These are phyloP conservation scores for Quercus agrifolia DNA, from an alignment of 306 rosid species.

Conservation along the genomic window DNA sequence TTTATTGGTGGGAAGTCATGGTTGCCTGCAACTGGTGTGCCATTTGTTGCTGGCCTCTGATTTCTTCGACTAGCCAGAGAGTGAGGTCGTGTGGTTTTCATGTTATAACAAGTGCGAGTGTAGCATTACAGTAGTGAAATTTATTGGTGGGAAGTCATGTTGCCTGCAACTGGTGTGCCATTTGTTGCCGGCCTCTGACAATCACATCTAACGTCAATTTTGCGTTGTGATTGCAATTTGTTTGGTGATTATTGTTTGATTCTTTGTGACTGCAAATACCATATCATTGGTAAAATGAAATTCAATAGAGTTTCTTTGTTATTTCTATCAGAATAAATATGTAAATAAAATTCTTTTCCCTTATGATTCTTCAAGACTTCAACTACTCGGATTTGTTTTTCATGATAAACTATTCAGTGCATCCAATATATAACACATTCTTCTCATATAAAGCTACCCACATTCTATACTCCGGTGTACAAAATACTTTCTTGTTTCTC, in stretches of 20 bases:
- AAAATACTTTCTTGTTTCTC: too few species aligned
- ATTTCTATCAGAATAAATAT: too few species aligned
- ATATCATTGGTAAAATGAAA: too few species aligned
- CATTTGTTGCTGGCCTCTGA: constrained; percentile 34
- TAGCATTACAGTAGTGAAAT: constrained; percentile 35
- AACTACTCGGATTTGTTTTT: too few species aligned
- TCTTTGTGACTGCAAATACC: background rate
- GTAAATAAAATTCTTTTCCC: background rate
- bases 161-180: constrained; percentile 44
- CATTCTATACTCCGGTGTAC: too few species aligned
- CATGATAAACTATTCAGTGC: too few species aligned
- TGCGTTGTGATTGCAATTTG: background rate
- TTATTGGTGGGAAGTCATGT: constrained; percentile 47
- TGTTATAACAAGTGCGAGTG: constrained; percentile 24
- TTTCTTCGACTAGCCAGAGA: constrained; percentile 31
- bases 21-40: constrained; percentile 47
- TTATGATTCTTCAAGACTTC: too few species aligned
- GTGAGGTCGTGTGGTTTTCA: constrained; percentile 49
- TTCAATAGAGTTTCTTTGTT: too few species aligned
- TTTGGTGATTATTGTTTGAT: background rate
- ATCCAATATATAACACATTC: too few species aligned
- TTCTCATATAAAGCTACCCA: too few species aligned
- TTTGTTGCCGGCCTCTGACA: constrained; percentile 29
- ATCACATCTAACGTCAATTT: background rate
- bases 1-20: constrained; percentile 49